A percentile compares a stretch with the other conserved stretches of the same genome.
Evolutionary conservation across 352 stramenopile genomes (phyloP).

Genomic region (Globisporangium spinosum): DNA sequence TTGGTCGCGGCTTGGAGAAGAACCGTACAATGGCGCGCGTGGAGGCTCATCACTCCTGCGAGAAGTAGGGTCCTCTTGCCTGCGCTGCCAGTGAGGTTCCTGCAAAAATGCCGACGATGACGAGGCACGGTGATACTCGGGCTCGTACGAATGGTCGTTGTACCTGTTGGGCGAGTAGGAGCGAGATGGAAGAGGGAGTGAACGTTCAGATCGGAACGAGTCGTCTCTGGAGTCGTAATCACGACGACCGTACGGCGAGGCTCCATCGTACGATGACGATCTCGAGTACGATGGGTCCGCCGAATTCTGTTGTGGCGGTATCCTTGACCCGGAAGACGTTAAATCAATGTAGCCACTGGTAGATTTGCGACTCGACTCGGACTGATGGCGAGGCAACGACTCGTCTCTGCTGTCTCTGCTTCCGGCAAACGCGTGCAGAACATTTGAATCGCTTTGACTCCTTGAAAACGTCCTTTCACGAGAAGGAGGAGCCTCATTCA

Average conservation of each 20-base stretch:
- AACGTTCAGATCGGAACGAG: slow-evolving; percentile 18
- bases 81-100: slow-evolving; percentile 8
- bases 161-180: slow-evolving; percentile 15
- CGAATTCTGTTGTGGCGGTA: slow-evolving; percentile 12
- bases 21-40: not conserved
- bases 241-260: slow-evolving; percentile 4
- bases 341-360: not conserved
- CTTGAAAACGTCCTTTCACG: slow-evolving; percentile 13
- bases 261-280: slow-evolving; percentile 13
- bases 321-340: slow-evolving; percentile 13
- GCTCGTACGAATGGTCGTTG: slow-evolving; percentile 20
- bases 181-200: slow-evolving; percentile 11
- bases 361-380: not conserved
- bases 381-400: slow-evolving; percentile 7
- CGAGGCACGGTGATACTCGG: slow-evolving; percentile 24
- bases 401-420: slow-evolving; percentile 16
- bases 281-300: slow-evolving; percentile 4
- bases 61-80: not conserved
- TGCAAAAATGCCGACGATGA: slow-evolving; percentile 1
- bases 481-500: not conserved
- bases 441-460: slow-evolving; percentile 17
- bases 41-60: slow-evolving; percentile 3
- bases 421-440: slow-evolving; percentile 12
- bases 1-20: not conserved
- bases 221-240: slow-evolving; percentile 17